These are phyloP conservation scores for Baudoinia panamericana DNA, from an alignment of 495 filamentous ascomycete species.

Conservation along the genomic window DNA sequence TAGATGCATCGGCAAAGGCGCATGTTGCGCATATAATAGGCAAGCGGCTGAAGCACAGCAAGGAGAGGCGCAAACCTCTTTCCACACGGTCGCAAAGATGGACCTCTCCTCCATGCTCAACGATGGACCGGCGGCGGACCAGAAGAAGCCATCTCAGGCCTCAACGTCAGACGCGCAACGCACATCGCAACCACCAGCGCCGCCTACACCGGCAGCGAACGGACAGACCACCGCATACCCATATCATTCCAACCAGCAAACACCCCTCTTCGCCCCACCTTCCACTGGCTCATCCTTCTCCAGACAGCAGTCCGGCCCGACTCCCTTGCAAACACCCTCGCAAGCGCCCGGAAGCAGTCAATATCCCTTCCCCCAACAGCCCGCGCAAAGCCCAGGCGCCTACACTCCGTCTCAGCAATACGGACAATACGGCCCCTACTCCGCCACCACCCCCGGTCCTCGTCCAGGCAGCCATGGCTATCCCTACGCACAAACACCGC, in stretches of 20 bases:
- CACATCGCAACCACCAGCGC: background rate
- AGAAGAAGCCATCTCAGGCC: background rate
- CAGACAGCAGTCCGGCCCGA: conserved; percentile 9
- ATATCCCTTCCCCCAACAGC: conserved; percentile 41
- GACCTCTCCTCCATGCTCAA: conserved; percentile 17
- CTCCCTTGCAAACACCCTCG: conserved; percentile 37
- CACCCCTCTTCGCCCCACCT: conserved; percentile 2
- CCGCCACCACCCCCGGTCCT: conserved; percentile 18
- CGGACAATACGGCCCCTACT: conserved; percentile 32
- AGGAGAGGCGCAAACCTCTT: too few relatives aligned
- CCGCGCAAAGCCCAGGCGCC: conserved; percentile 35
- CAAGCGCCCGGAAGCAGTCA: conserved; percentile 36
- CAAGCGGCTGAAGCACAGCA: too few relatives aligned
- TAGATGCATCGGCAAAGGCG: too few relatives aligned
- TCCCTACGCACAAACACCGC: conserved; percentile 29
- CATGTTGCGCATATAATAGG: too few relatives aligned
- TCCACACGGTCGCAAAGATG: too few relatives aligned
- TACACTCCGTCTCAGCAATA: conserved; percentile 22
- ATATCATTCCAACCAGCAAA: background rate
- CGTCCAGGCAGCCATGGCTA: conserved; percentile 6
- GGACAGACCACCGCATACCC: background rate
- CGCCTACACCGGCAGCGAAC: conserved; percentile 5
- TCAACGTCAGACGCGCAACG: background rate
- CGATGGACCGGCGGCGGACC: conserved; percentile 8
- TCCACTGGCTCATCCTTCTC: conserved; percentile 3